These are phyloP conservation scores for Gaeumannomyces tritici DNA, from an alignment of 2,329 filamentous ascomycete genomes.

Conservation along the genomic window DNA sequence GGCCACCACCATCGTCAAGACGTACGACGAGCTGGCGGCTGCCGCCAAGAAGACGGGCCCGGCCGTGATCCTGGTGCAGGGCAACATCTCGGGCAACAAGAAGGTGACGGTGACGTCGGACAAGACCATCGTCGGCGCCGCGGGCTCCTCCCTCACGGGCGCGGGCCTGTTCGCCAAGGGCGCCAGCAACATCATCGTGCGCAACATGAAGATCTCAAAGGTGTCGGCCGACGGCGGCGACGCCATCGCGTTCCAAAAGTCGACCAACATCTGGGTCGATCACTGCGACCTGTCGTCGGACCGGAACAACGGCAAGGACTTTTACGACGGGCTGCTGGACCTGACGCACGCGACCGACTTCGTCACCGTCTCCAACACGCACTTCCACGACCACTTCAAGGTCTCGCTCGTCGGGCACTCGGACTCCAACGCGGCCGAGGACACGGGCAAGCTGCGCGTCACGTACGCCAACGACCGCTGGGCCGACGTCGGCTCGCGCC, in stretches of 20 bases:
- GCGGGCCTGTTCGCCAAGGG: slow-evolving; percentile 42
- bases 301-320: slow-evolving; percentile 53
- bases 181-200: slow-evolving; percentile 51
- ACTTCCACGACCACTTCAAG: slow-evolving; percentile 42
- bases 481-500: slow-evolving; percentile 53
- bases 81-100: slow-evolving; percentile 29
- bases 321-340: slow-evolving; percentile 59
- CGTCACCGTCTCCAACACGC: slow-evolving; percentile 37
- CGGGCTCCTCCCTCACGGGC: slow-evolving; percentile 27
- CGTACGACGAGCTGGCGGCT: slow-evolving; percentile 35
- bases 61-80: slow-evolving; percentile 34
- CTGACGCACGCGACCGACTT: slow-evolving; percentile 54
- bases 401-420: slow-evolving; percentile 50
- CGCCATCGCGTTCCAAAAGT: slow-evolving; percentile 46
- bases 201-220: slow-evolving; percentile 50
- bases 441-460: slow-evolving; percentile 51
- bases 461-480: slow-evolving; percentile 61
- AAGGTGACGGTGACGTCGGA: slow-evolving; percentile 36
- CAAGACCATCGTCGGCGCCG: slow-evolving; percentile 38
- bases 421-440: slow-evolving; percentile 46
- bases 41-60: slow-evolving; percentile 37
- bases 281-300: slow-evolving; percentile 57
- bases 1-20: slow-evolving; percentile 42
- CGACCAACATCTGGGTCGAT: slow-evolving; percentile 56
- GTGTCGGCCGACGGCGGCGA: slow-evolving; percentile 47